Base-by-base conservation (phyloP, 768 basidiomycete species). In the Boletus eberwhitei region DNA sequence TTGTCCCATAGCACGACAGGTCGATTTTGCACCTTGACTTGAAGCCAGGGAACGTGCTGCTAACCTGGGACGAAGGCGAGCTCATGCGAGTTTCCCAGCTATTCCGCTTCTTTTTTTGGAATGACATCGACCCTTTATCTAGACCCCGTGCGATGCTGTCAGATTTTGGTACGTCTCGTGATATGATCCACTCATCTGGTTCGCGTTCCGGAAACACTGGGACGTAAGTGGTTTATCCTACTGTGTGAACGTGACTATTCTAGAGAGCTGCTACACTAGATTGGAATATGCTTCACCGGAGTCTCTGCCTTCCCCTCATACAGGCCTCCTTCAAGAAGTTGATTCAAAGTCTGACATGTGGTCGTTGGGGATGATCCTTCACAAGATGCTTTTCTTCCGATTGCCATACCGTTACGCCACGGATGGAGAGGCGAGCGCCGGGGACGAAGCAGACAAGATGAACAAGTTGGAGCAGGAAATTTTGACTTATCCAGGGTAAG, bases 311-410 rank as follows among this genome's bases (percentile, higher is more conserved):
- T 82, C 84, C 0, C 84, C 81, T 14, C 71, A 75, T 7, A 86
- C 83, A 0, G 90, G 90, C 0, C 70, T 78, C 21, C 81, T 90
- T 8, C 77, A 75, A 8, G 85, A 88, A 43, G 78, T 92, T 3
- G 88, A 91, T 63, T 91, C 92, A 0, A 94, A 94, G 64, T 82
- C 90, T 5, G 95, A 98, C 66, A 93, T 97, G 86, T 98, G 96
- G 95, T 92, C 91, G 6, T 78, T 98, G 16, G 95, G 95, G 58
- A 93, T 98, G 88, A 91, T 98, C 52, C 77, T 98, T 17, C 86
- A 98, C 75, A 95, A 93, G 63, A 79, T 98, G 57, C 73, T 96
- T 1, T 98, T 97, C 74, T 93, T 98, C 73, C 82, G 83, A 34
- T 72, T 96, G 19, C 95, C 96, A 0, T 98, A 93, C 64, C 79